Evolutionary conservation across 106 monocot species (phyloP).

Genomic region (Xerophyta viscosa): DNA sequence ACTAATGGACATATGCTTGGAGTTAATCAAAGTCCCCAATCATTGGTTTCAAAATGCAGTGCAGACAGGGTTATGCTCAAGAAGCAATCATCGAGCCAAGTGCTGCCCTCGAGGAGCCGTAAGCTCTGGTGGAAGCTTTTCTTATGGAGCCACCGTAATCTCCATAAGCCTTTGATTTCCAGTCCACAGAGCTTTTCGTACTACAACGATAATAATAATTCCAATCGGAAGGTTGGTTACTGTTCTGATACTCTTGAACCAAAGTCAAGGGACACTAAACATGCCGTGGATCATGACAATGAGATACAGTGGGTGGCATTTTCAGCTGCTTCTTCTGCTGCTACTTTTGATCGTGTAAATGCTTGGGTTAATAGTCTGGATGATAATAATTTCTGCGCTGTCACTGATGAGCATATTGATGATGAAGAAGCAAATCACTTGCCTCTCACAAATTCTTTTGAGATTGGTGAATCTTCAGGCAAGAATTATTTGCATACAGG

Average conservation of each 20-base stretch:
- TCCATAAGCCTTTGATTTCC: constrained; percentile 31
- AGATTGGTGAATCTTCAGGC: constrained; percentile 41
- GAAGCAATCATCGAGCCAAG: constrained; percentile 81
- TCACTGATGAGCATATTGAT: constrained; percentile 11
- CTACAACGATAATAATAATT: not conserved
- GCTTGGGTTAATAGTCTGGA: constrained; percentile 90
- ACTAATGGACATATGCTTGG: not conserved
- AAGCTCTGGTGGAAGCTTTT: constrained; percentile 96
- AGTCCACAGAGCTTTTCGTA: constrained; percentile 1
- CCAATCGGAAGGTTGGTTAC: constrained; percentile 50
- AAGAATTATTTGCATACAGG: constrained; percentile 16
- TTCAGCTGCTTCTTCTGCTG: constrained; percentile 41
- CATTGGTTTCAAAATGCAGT: constrained; percentile 48
- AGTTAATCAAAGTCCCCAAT: constrained; percentile 36
- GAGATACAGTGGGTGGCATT: constrained; percentile 67
- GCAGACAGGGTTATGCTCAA: constrained; percentile 79
- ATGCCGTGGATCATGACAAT: constrained; percentile 6
- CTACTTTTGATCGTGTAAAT: constrained; percentile 57
- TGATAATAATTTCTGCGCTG: constrained; percentile 9
- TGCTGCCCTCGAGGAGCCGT: constrained; percentile 83
- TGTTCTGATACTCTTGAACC: constrained; percentile 75
- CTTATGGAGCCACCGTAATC: constrained; percentile 90
- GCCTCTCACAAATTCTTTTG: not conserved
- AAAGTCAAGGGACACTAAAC: constrained; percentile 18
- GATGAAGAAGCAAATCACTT: not conserved